These are phyloP conservation scores for Leishmania arabica DNA, from an alignment of 208 protist genomes.

Conservation along the genomic window DNA sequence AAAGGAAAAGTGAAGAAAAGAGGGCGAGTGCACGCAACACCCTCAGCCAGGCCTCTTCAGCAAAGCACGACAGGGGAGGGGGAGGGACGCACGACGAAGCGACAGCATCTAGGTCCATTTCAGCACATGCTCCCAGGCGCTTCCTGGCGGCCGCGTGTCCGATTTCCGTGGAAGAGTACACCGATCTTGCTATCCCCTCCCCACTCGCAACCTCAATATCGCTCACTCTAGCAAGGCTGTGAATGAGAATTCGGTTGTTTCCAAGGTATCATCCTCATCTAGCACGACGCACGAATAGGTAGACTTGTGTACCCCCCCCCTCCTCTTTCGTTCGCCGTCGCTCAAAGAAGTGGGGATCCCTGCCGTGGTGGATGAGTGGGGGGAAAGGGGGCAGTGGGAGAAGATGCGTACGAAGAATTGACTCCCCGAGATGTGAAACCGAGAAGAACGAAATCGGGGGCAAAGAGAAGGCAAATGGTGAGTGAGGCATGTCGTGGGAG, in stretches of 20 bases:
- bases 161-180: not conserved
- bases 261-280: not conserved
- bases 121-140: not conserved
- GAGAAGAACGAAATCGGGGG: not conserved
- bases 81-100: not conserved
- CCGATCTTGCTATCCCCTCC: not conserved
- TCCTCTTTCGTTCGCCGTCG: not conserved
- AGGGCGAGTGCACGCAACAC: not conserved
- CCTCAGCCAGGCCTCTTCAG: not conserved
- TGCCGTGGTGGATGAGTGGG: not conserved
- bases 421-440: not conserved
- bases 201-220: not conserved
- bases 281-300: not conserved
- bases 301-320: not conserved
- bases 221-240: not conserved
- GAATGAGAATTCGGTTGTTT: not conserved
- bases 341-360: not conserved
- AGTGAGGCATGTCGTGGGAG: not conserved
- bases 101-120: not conserved
- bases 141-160: not conserved
- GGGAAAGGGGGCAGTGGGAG: not conserved
- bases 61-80: not conserved
- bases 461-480: not conserved
- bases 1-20: not conserved
- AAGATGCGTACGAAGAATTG: not conserved